phyloP scores from a whole-genome alignment of 768 basidiomycete genomes.

The Panellus pusillus region DNA sequence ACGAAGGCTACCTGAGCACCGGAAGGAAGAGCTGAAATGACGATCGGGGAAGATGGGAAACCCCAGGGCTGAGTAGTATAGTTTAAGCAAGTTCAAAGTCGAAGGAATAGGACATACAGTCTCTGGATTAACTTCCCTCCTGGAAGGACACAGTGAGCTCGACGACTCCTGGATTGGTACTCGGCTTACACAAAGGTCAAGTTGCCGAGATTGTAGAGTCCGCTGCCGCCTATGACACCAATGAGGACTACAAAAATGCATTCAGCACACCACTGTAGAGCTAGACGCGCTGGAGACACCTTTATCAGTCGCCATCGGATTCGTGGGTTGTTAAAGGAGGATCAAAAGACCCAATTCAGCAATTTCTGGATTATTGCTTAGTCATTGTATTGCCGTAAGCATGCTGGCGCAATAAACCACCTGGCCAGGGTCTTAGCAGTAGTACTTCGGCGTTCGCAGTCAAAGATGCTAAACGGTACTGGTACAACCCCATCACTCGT shows the following conservation, averaged over 20 bases:
- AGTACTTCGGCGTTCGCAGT: too few species aligned
- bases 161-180: not conserved
- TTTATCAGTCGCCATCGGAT: conserved; percentile 9
- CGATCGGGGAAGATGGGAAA: conserved; percentile 84
- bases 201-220: conserved; percentile 91
- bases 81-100: not conserved
- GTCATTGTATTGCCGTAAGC: too few species aligned
- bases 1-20: conserved; percentile 85
- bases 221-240: conserved; percentile 91
- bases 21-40: conserved; percentile 85
- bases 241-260: conserved; percentile 58
- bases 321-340: not conserved
- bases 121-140: conserved; percentile 74
- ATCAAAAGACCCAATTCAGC: not conserved
- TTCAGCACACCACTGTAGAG: not conserved
- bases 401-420: too few species aligned
- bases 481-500: too few species aligned
- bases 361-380: too few species aligned
- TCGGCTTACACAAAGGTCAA: conserved; percentile 76
- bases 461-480: too few species aligned
- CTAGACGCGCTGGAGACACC: not conserved
- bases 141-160: conserved; percentile 29
- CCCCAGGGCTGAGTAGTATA: conserved; percentile 89
- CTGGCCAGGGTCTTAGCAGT: too few species aligned
- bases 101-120: conserved; percentile 54